Base-by-base conservation (phyloP, 2,329 filamentous ascomycete genomes). In the Neonectria sp. region DNA sequence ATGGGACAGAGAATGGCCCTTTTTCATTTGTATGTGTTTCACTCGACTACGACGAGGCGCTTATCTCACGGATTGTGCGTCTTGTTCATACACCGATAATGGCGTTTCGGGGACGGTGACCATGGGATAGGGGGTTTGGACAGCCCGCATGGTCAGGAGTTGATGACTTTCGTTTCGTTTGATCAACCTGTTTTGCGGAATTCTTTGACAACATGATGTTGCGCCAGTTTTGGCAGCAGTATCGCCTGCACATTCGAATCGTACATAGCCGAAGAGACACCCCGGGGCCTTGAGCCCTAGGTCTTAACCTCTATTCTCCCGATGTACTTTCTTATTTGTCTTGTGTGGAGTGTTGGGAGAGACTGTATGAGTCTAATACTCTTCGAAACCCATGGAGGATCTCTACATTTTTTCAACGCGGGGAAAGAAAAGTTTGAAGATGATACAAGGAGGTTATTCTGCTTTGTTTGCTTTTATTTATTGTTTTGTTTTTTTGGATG, bases 91-190 rank as follows among this genome's bases (percentile, higher is more conserved):
- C 66, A 75, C 66, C 68, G 69, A 65, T 65, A 70, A 40, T 48
- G 74, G 74, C 72, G 74, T 75, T 76, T 31, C 51, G 62, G 60
- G 63, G 68, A 60, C 29, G 63, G 65, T 52, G 68, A 67, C 71
- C 67, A 68, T 66, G 65, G 60, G 60, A 66, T 52, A 55, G 57
- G 60, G 60, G 70, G 43, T 40, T 59, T 51, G 66, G 60, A 64
- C 59, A 63, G 33, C 71, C 61, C 61, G 52, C 72, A 73, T 73
- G 71, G 74, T 65, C 63, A 46, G 74, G 74, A 74, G 74, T 76
- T 76, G 67, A 63, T 67, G 29, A 55, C 49, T 49, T 67, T 60
- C 63, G 55, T 61, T 70, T 73, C 55, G 56, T 51, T 67, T 67
- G 68, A 55, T 64, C 33, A 11, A 21, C 29, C 51, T 64, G 68